Evolutionary conservation across 2,329 filamentous ascomycete species (phyloP).

Genomic region (Penicillium rolfsii): DNA sequence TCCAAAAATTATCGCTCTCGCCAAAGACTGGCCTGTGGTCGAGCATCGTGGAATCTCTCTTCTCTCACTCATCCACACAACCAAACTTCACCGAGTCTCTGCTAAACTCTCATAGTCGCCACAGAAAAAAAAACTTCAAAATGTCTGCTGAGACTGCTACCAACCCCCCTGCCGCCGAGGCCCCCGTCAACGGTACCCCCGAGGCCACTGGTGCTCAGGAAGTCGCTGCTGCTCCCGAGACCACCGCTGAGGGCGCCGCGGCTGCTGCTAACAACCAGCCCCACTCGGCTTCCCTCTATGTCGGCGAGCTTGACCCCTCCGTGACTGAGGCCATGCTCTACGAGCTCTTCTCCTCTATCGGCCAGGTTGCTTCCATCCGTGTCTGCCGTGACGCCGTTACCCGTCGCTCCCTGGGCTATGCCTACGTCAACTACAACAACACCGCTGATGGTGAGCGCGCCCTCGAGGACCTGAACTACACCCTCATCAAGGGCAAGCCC

Average conservation of each 20-base stretch:
- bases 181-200: slow-evolving; percentile 63
- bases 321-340: slow-evolving; percentile 99
- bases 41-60: slow-evolving; percentile 19
- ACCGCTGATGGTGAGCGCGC: slow-evolving; percentile 95
- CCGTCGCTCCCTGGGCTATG: slow-evolving; percentile 96
- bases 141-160: slow-evolving; percentile 80
- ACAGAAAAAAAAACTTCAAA: slow-evolving; percentile 63
- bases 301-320: slow-evolving; percentile 95
- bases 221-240: slow-evolving; percentile 67
- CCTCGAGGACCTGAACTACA: slow-evolving; percentile 99
- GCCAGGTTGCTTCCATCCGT: slow-evolving; percentile 97
- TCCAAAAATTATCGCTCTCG: slow-evolving; percentile 2
- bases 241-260: slow-evolving; percentile 57
- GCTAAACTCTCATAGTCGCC: slow-evolving; percentile 56
- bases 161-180: slow-evolving; percentile 69
- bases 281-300: slow-evolving; percentile 97
- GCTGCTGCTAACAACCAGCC: slow-evolving; percentile 73
- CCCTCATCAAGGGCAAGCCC: slow-evolving; percentile 95
- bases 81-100: slow-evolving; percentile 8
- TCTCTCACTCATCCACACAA: slow-evolving; percentile 11
- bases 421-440: slow-evolving; percentile 99
- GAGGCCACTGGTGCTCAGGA: slow-evolving; percentile 60
- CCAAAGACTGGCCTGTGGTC: slow-evolving; percentile 23
- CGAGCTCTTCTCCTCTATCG: slow-evolving; percentile 99
- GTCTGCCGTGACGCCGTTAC: slow-evolving; percentile 99